phyloP scores from a whole-genome alignment of 148 eudicot genomes.

The Cornus suecica region DNA sequence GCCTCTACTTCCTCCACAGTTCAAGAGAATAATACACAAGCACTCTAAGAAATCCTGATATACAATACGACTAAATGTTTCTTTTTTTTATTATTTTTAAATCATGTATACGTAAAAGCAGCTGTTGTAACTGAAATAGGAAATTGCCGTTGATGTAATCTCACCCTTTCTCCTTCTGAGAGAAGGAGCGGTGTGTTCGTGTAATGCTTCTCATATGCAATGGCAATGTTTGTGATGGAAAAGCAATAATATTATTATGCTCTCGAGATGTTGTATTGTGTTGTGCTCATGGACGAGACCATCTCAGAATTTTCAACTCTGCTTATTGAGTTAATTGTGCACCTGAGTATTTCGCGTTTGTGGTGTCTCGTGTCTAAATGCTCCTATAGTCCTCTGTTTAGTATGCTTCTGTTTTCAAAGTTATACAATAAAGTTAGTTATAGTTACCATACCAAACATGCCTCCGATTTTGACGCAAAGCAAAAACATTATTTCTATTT shows the following conservation, averaged over 20 bases:
- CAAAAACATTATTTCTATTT: too few relatives aligned
- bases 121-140: background rate
- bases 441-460: too few relatives aligned
- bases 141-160: slow-evolving; percentile 7
- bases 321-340: background rate
- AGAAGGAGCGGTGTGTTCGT: background rate
- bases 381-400: too few relatives aligned
- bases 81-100: background rate
- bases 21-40: slow-evolving; percentile 18
- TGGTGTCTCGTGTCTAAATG: too few relatives aligned
- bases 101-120: background rate
- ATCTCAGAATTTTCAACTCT: background rate
- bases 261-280: background rate
- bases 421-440: too few relatives aligned
- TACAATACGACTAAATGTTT: background rate
- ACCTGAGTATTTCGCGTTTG: too few relatives aligned
- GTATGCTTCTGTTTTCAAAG: too few relatives aligned
- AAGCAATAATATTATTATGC: background rate
- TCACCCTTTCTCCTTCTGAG: slow-evolving; percentile 21
- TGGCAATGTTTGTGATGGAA: background rate
- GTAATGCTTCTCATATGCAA: background rate
- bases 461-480: too few relatives aligned
- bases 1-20: slow-evolving; percentile 10
- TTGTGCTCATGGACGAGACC: background rate
- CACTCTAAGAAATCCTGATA: background rate